A percentile compares a stretch with the other conserved stretches of the same genome.
Conservation (phyloP, 371 early-diverging fungal species). For the Mucor indicus region DNA sequence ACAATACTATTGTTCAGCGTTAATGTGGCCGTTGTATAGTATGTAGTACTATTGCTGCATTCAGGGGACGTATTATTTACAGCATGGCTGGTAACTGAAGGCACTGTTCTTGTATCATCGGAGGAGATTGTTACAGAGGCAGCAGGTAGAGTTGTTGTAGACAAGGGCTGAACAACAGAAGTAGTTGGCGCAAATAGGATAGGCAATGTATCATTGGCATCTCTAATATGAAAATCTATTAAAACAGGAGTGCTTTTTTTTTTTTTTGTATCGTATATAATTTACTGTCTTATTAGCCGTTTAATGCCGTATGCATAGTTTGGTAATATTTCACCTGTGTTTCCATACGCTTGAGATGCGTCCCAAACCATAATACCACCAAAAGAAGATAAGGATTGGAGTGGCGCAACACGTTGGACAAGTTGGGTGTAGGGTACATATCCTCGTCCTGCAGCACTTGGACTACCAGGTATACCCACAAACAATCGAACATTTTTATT, state of each 20-base stretch:
- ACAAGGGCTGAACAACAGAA: too few species aligned
- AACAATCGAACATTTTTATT: slow-evolving; percentile 61
- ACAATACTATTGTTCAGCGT: too few species aligned
- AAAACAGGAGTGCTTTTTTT: too few species aligned
- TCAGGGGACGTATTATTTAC: too few species aligned
- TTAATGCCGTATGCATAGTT: slow-evolving; percentile 17
- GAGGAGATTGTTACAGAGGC: not conserved
- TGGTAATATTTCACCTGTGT: slow-evolving; percentile 21
- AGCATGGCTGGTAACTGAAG: not conserved
- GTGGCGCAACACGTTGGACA: slow-evolving; percentile 20
- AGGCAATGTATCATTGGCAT: not conserved
- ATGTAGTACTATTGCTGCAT: not conserved
- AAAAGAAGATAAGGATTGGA: slow-evolving; percentile 37
- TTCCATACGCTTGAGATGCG: slow-evolving; percentile 43
- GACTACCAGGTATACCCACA: slow-evolving; percentile 62
- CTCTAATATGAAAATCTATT: not conserved
- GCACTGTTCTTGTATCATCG: not conserved
- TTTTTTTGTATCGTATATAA: not conserved
- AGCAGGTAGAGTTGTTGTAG: too few species aligned
- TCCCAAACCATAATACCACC: slow-evolving; percentile 76
- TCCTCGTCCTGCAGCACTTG: slow-evolving; percentile 39
- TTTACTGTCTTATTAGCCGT: slow-evolving; percentile 15
- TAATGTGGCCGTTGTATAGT: not conserved
- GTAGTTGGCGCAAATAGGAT: not conserved
- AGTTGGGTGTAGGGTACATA: slow-evolving; percentile 32